Conservation (phyloP, 768 basidiomycete species). For the Macrocybe gigantea region DNA sequence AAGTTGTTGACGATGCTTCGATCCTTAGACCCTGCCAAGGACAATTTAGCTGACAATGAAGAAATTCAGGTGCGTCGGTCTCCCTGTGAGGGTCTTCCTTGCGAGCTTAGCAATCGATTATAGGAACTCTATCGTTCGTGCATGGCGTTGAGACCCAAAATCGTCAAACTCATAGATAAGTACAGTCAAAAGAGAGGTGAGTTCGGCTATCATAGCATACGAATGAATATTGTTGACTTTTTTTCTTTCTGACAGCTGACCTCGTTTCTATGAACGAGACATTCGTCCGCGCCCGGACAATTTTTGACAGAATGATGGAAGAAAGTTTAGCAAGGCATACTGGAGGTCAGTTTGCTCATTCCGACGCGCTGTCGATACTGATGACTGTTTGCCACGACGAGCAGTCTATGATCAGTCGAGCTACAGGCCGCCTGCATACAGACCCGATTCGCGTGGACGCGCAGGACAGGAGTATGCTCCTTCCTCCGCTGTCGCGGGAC, state of each 20-base stretch:
- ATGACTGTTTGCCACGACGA: neutral
- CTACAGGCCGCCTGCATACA: conserved; percentile 16
- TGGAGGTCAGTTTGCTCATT: conserved; percentile 37
- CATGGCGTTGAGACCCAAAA: conserved; percentile 88
- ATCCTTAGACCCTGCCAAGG: conserved; percentile 65
- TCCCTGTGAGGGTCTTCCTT: neutral
- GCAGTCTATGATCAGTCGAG: conserved; percentile 51
- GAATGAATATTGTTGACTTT: conserved; percentile 18
- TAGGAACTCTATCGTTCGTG: conserved; percentile 88
- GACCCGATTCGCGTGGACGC: conserved; percentile 16
- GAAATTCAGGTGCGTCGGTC: conserved; percentile 64
- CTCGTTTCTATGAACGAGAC: conserved; percentile 93
- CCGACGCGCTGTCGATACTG: neutral
- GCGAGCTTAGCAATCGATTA: no score
- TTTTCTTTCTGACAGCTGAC: conserved; percentile 58
- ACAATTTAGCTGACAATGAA: conserved; percentile 86
- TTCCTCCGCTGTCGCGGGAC: conserved; percentile 10
- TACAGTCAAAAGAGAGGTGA: conserved; percentile 87
- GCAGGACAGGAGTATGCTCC: conserved; percentile 4
- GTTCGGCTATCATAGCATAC: conserved; percentile 2
- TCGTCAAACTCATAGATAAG: conserved; percentile 94
- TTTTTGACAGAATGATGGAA: conserved; percentile 94
- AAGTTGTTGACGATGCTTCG: conserved; percentile 70
- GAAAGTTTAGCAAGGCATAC: conserved; percentile 76
- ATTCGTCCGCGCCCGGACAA: conserved; percentile 81